Evolutionary conservation across 192 early-diverging fungal genomes (phyloP).

Genomic region (Phlyctochytrium arcticum): DNA sequence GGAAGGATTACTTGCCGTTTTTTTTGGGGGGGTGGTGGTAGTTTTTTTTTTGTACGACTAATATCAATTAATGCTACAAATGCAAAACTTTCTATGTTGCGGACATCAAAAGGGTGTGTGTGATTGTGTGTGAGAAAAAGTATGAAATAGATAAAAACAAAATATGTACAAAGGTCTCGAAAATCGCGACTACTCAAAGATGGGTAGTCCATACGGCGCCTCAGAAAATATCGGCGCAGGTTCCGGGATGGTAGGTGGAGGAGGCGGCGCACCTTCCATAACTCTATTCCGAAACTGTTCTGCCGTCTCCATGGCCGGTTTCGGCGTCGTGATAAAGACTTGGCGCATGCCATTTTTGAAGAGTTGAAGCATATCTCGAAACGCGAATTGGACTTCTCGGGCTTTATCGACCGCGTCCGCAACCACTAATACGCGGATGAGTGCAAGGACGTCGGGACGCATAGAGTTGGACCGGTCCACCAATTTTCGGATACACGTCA

Average conservation of each 20-base stretch:
- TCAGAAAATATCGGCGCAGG: conserved; percentile 10
- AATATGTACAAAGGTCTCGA: background rate
- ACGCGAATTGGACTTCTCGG: conserved; percentile 18
- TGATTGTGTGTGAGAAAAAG: no score
- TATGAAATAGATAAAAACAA: no score
- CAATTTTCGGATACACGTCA: conserved; percentile 64
- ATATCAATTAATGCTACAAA: no score
- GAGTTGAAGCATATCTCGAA: background rate
- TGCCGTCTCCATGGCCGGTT: conserved; percentile 14
- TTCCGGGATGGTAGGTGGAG: background rate
- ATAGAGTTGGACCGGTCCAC: conserved; percentile 52
- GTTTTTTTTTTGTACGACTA: no score
- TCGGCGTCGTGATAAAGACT: conserved; percentile 14
- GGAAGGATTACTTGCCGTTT: no score
- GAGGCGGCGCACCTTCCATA: conserved; percentile 4
- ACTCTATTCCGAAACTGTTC: conserved; percentile 32
- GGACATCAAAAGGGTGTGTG: no score
- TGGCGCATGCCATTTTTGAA: conserved; percentile 16
- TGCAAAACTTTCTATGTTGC: no score
- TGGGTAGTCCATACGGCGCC: conserved; percentile 9
- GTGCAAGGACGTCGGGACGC: conserved; percentile 29
- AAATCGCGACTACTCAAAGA: conserved; percentile 14
- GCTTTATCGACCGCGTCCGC: conserved; percentile 15
- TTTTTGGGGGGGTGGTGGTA: no score
- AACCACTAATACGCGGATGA: conserved; percentile 22